Percentiles rank a stretch among this genome's conserved stretches.
phyloP scores from a whole-genome alignment of 176 grass and related monocot species.

The Oryza australiensis region DNA sequence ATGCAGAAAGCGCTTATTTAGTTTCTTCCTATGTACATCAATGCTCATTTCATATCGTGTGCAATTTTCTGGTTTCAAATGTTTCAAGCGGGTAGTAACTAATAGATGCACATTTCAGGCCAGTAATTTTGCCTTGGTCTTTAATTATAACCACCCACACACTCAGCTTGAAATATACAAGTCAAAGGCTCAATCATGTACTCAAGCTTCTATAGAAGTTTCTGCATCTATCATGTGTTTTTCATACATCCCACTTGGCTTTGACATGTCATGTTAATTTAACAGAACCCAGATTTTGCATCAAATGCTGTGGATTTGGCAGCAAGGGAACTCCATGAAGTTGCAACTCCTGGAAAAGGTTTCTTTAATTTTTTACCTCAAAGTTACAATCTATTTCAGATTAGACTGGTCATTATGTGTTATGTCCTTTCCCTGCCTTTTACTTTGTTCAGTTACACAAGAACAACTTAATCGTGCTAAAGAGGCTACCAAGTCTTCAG shows the following conservation, averaged over 20 bases:
- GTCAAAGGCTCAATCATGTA: background rate
- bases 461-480: slow-evolving; percentile 84
- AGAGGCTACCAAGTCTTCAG: slow-evolving; percentile 75
- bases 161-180: slow-evolving; percentile 5
- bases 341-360: slow-evolving; percentile 84
- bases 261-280: slow-evolving; percentile 24
- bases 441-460: slow-evolving; percentile 67
- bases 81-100: background rate
- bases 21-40: background rate
- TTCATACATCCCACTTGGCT: slow-evolving; percentile 11
- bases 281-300: slow-evolving; percentile 63
- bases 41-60: slow-evolving; percentile 9
- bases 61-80: background rate
- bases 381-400: background rate
- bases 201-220: background rate
- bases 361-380: slow-evolving; percentile 36
- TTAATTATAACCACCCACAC: background rate
- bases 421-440: background rate
- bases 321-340: slow-evolving; percentile 70
- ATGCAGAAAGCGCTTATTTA: background rate
- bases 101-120: background rate
- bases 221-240: background rate
- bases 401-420: slow-evolving; percentile 22
- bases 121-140: background rate
- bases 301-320: slow-evolving; percentile 77